These are phyloP conservation scores for Globisporangium camurandrum DNA, from an alignment of 352 stramenopile genomes.

Conservation along the genomic window DNA sequence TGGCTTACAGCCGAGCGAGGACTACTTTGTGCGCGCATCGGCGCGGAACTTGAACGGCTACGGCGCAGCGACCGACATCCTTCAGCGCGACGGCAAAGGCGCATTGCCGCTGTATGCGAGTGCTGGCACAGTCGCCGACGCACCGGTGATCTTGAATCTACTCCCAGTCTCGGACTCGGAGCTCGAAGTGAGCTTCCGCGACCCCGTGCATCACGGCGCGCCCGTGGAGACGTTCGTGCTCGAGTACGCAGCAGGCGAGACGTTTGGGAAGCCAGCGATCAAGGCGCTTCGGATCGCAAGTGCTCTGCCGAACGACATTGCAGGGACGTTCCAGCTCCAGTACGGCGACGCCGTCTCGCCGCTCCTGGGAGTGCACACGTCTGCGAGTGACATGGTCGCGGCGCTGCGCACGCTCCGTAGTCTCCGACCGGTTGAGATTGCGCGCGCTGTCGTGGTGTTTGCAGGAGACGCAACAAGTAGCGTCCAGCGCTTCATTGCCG, in stretches of 20 bases:
- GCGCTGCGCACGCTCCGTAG: constrained; percentile 36
- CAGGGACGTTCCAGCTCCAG: constrained; percentile 56
- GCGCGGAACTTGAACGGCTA: constrained; percentile 65
- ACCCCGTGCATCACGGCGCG: constrained; percentile 19
- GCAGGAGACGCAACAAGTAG: constrained; percentile 22
- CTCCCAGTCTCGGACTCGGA: constrained; percentile 57
- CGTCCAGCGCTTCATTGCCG: constrained; percentile 26
- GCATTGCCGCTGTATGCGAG: constrained; percentile 38
- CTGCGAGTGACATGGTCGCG: constrained; percentile 20
- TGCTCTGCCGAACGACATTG: constrained; percentile 37
- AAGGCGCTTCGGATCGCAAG: constrained; percentile 50
- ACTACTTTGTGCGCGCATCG: constrained; percentile 64
- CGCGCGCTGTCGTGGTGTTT: constrained; percentile 39
- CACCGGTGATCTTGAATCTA: constrained; percentile 26
- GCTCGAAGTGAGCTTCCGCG: constrained; percentile 26
- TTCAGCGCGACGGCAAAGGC: constrained; percentile 55
- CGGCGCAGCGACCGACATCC: constrained; percentile 38
- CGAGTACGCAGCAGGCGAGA: constrained; percentile 42
- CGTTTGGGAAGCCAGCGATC: constrained; percentile 35
- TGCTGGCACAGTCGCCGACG: constrained; percentile 24
- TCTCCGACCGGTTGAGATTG: constrained; percentile 41
- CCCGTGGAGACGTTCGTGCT: constrained; percentile 44
- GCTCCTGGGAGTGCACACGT: constrained; percentile 46
- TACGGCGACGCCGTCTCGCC: constrained; percentile 46
- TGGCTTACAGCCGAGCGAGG: constrained; percentile 25